Conservation (phyloP, 495 filamentous ascomycete species). For the Neurospora sp. region DNA sequence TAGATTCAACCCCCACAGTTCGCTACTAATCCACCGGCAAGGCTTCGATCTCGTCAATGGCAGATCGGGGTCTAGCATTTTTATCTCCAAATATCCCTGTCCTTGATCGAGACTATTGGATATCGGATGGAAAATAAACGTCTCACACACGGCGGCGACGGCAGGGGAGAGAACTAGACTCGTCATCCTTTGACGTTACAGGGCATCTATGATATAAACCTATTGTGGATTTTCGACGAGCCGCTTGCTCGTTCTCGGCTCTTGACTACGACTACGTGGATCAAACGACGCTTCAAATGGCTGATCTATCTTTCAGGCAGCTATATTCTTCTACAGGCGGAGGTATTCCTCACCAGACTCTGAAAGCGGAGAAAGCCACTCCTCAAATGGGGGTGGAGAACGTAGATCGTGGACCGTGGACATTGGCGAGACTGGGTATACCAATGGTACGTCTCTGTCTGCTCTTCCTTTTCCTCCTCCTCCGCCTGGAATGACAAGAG, state of each 20-base stretch:
- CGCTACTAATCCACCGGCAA: background rate
- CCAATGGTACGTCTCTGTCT: background rate
- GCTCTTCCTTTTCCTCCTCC: background rate
- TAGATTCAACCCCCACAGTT: background rate
- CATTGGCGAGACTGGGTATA: background rate
- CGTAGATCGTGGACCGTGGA: background rate
- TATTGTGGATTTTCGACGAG: background rate
- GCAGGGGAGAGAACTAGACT: background rate
- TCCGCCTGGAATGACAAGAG: background rate
- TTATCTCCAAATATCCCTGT: background rate
- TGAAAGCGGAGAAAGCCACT: background rate
- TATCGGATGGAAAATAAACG: background rate
- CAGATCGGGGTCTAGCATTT: background rate
- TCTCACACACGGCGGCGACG: background rate
- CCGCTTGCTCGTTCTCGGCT: background rate
- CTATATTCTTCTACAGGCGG: background rate
- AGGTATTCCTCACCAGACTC: background rate
- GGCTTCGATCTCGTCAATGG: background rate
- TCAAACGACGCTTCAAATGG: background rate
- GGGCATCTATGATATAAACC: background rate
- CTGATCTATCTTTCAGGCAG: background rate
- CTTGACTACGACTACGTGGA: background rate
- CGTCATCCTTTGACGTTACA: background rate
- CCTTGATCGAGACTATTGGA: background rate
- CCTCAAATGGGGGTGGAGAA: background rate